A percentile compares a stretch with the other conserved stretches of the same genome.
phyloP scores from a whole-genome alignment of 139 green algal species.

The Micromonas commoda region DNA sequence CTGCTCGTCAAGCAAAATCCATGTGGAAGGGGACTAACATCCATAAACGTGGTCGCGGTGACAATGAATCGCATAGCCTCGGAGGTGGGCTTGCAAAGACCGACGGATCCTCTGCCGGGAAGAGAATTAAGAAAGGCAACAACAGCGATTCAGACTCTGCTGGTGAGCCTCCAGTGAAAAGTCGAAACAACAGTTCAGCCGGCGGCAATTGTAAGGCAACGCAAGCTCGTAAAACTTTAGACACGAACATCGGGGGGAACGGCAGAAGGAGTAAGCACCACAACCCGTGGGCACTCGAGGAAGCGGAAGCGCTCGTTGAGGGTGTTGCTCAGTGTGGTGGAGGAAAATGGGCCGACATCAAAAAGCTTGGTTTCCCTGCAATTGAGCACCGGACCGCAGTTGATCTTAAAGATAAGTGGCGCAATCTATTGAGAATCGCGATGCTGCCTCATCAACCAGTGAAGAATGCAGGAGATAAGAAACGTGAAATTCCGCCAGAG shows the following conservation, averaged over 20 bases:
- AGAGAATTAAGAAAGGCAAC: background rate
- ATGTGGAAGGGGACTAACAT: no score
- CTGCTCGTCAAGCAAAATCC: no score
- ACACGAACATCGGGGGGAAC: background rate
- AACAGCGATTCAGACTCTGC: background rate
- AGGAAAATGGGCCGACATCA: slow-evolving; percentile 76
- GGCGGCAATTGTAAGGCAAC: background rate
- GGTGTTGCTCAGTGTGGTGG: slow-evolving; percentile 61
- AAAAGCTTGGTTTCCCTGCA: slow-evolving; percentile 40
- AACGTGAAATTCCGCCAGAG: slow-evolving; percentile 21
- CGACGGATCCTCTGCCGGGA: background rate
- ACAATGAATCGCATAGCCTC: background rate
- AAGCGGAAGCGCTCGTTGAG: slow-evolving; percentile 64
- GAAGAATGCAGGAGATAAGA: slow-evolving; percentile 23
- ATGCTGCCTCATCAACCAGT: slow-evolving; percentile 34
- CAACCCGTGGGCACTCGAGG: slow-evolving; percentile 55
- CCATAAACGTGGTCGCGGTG: no score
- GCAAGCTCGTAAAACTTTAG: background rate
- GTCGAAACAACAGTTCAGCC: background rate
- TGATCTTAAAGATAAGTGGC: slow-evolving; percentile 62
- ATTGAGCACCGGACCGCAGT: slow-evolving; percentile 37
- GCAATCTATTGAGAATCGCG: slow-evolving; percentile 58
- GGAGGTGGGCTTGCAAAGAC: background rate
- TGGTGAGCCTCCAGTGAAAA: background rate
- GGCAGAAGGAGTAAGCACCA: slow-evolving; percentile 31